A percentile compares a stretch with the other conserved stretches of the same genome.
These are phyloP conservation scores for Clavaria fumosa DNA, from an alignment of 768 basidiomycete species.

Conservation along the genomic window DNA sequence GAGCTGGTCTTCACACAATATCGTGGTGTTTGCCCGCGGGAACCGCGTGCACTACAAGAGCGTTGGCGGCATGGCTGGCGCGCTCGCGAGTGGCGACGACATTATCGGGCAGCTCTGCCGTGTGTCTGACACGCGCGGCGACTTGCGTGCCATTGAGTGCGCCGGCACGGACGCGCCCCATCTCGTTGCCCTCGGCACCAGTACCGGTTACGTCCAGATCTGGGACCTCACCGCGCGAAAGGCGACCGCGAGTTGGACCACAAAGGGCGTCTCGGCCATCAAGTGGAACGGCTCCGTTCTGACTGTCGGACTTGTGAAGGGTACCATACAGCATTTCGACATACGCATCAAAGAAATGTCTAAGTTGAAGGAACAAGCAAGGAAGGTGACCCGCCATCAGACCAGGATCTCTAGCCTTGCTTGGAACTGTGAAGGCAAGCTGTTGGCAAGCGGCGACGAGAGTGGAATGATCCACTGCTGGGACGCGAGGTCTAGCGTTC, in stretches of 20 bases:
- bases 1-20: constrained; percentile 29
- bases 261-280: constrained; percentile 46
- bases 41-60: constrained; percentile 41
- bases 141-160: constrained; percentile 28
- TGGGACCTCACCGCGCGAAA: constrained; percentile 54
- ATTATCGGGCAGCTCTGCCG: constrained; percentile 38
- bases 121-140: constrained; percentile 30
- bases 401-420: constrained; percentile 46
- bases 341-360: constrained; percentile 33
- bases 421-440: constrained; percentile 52
- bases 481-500: constrained; percentile 42
- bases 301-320: constrained; percentile 49
- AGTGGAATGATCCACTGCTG: constrained; percentile 65
- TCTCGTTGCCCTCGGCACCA: constrained; percentile 44
- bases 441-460: constrained; percentile 65
- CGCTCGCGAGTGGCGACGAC: too few species aligned
- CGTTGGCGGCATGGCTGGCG: too few species aligned
- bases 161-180: constrained; percentile 21
- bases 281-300: constrained; percentile 52
- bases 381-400: constrained; percentile 53
- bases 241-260: constrained; percentile 36
- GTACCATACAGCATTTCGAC: constrained; percentile 63
- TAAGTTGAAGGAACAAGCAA: constrained; percentile 46
- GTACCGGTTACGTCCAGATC: constrained; percentile 49
- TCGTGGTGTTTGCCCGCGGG: constrained; percentile 35